A percentile compares a stretch with the other conserved stretches of the same genome.
phyloP scores from a whole-genome alignment of 2,329 filamentous ascomycete species.

The Pseudopithomyces maydicus region DNA sequence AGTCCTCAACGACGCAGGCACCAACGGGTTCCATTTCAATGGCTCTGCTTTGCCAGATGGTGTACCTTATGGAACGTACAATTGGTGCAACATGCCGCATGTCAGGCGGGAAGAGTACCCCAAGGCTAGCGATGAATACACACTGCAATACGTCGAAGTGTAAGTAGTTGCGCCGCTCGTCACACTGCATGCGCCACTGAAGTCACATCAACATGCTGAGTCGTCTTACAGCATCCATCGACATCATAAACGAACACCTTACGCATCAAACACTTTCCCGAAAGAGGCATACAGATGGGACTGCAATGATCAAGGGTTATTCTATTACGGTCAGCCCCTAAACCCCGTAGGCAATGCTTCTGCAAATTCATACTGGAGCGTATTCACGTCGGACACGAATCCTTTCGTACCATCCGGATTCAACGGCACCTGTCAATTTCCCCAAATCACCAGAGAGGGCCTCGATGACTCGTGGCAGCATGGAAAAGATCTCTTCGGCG shows the following conservation, averaged over 20 bases:
- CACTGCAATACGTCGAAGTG: conserved; percentile 77
- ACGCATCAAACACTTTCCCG: conserved; percentile 77
- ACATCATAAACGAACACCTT: conserved; percentile 84
- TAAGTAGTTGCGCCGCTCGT: conserved; percentile 39
- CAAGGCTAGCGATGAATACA: conserved; percentile 59
- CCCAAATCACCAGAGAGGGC: conserved; percentile 75
- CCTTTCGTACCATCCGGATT: conserved; percentile 71
- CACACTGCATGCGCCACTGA: not conserved
- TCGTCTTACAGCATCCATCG: conserved; percentile 66
- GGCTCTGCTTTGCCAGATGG: conserved; percentile 62
- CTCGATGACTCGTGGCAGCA: conserved; percentile 77
- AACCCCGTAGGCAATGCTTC: conserved; percentile 52
- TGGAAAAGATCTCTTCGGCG: conserved; percentile 75
- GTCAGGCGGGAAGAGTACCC: conserved; percentile 71
- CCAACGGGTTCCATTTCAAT: conserved; percentile 77
- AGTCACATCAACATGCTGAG: conserved; percentile 4
- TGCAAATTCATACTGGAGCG: conserved; percentile 68
- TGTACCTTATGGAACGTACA: conserved; percentile 67
- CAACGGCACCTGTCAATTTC: conserved; percentile 77
- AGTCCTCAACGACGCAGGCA: conserved; percentile 64
- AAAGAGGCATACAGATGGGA: conserved; percentile 74
- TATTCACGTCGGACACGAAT: conserved; percentile 66
- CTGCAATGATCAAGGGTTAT: conserved; percentile 72
- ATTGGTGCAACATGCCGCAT: conserved; percentile 90
- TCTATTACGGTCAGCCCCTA: conserved; percentile 68